phyloP scores from a whole-genome alignment of 306 rosid species.

The Lotus japonicus region DNA sequence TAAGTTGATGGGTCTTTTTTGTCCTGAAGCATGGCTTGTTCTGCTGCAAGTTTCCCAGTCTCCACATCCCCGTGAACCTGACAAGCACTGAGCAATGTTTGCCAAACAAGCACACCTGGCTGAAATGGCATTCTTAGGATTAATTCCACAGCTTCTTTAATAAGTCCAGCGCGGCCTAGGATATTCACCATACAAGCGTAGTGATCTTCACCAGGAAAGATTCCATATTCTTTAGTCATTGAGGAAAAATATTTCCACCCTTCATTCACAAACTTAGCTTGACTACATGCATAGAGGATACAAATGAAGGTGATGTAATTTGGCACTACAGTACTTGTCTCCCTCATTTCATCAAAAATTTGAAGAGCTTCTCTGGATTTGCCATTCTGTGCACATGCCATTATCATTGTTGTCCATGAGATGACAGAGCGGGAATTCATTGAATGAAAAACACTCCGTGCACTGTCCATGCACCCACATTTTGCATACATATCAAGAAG shows the following conservation, averaged over 20 bases:
- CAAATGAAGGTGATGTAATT: slow-evolving; percentile 66
- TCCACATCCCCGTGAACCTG: slow-evolving; percentile 49
- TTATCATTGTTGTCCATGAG: slow-evolving; percentile 77
- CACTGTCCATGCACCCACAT: slow-evolving; percentile 61
- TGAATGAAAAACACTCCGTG: slow-evolving; percentile 33
- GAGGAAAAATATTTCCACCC: slow-evolving; percentile 57
- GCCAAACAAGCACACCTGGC: slow-evolving; percentile 63
- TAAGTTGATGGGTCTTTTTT: slow-evolving; percentile 58
- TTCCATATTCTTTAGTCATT: slow-evolving; percentile 49
- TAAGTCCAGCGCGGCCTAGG: slow-evolving; percentile 57
- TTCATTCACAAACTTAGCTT: slow-evolving; percentile 54
- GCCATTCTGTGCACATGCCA: slow-evolving; percentile 69
- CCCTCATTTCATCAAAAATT: slow-evolving; percentile 57
- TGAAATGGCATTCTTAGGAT: slow-evolving; percentile 49
- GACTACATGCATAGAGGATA: slow-evolving; percentile 78
- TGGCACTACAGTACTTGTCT: slow-evolving; percentile 35
- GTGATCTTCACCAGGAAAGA: slow-evolving; percentile 65
- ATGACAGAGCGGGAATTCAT: slow-evolving; percentile 54
- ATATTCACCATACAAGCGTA: slow-evolving; percentile 72
- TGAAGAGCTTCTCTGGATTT: slow-evolving; percentile 58
- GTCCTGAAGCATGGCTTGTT: slow-evolving; percentile 39
- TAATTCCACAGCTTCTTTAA: slow-evolving; percentile 61
- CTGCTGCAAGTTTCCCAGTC: slow-evolving; percentile 58
- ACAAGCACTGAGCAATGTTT: slow-evolving; percentile 77
- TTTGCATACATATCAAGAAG: slow-evolving; percentile 83